A percentile compares a stretch with the other conserved stretches of the same genome.
phyloP scores from a whole-genome alignment of 2,329 filamentous ascomycete species.

The Knufia fluminis region DNA sequence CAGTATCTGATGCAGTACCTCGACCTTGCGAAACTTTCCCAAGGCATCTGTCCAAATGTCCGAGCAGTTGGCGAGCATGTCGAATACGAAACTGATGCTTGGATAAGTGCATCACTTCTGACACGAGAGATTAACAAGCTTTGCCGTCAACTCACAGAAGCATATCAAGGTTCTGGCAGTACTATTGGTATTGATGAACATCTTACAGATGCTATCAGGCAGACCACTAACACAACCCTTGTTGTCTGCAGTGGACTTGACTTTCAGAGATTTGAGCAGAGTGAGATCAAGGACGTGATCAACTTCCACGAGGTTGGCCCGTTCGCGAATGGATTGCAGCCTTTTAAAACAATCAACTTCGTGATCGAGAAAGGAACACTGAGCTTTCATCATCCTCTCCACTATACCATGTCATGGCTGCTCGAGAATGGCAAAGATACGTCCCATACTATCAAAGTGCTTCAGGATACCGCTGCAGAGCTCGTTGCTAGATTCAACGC shows the following conservation, averaged over 20 bases:
- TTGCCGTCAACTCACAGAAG: slow-evolving; percentile 77
- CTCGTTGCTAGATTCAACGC: slow-evolving; percentile 32
- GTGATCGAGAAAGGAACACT: slow-evolving; percentile 81
- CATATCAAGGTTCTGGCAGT: slow-evolving; percentile 63
- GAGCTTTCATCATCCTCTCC: slow-evolving; percentile 93
- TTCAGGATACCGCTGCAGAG: slow-evolving; percentile 57
- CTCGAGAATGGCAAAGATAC: slow-evolving; percentile 68
- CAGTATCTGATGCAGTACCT: slow-evolving; percentile 90
- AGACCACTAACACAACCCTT: slow-evolving; percentile 73
- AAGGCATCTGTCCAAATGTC: slow-evolving; percentile 91
- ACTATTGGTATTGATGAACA: slow-evolving; percentile 9
- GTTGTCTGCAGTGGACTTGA: slow-evolving; percentile 85
- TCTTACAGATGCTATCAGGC: slow-evolving; percentile 44
- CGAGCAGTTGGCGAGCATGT: slow-evolving; percentile 90
- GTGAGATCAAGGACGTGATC: slow-evolving; percentile 79
- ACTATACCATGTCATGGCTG: slow-evolving; percentile 94
- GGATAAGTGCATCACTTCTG: slow-evolving; percentile 92
- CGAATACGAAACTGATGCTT: slow-evolving; percentile 95
- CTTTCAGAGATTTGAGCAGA: slow-evolving; percentile 69
- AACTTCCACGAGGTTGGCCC: slow-evolving; percentile 61
- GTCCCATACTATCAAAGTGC: slow-evolving; percentile 44
- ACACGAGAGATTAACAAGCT: slow-evolving; percentile 91
- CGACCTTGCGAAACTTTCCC: slow-evolving; percentile 89
- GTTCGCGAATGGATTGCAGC: slow-evolving; percentile 29
- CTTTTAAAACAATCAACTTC: slow-evolving; percentile 75